Evolutionary conservation across 768 basidiomycete species (phyloP).

Genomic region (Crassisporium funariophilum): DNA sequence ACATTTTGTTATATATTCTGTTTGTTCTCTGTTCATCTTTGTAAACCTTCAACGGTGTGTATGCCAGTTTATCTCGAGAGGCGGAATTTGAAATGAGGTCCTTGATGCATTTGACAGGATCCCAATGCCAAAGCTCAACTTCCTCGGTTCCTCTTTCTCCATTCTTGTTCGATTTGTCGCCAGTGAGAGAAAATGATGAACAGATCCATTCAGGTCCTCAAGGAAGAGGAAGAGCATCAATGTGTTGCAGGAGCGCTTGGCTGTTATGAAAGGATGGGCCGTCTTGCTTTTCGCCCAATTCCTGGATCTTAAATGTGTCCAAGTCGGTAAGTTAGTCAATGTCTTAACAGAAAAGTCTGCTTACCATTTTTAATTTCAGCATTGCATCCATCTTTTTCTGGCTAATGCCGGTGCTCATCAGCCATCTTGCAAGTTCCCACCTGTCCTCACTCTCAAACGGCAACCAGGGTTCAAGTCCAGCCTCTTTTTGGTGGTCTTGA

Average conservation of each 20-base stretch:
- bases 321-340: background rate
- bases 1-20: slow-evolving; percentile 35
- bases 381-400: slow-evolving; percentile 12
- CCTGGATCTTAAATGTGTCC: background rate
- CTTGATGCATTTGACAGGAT: slow-evolving; percentile 25
- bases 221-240: background rate
- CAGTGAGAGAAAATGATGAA: background rate
- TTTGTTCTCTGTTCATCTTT: slow-evolving; percentile 8
- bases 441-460: slow-evolving; percentile 31
- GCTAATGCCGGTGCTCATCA: slow-evolving; percentile 27
- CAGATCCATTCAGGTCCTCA: background rate
- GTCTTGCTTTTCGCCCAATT: background rate
- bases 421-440: slow-evolving; percentile 35
- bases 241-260: background rate
- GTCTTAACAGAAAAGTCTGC: background rate
- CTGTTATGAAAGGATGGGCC: background rate
- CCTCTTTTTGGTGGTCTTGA: background rate
- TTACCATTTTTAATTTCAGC: background rate
- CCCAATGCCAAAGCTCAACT: slow-evolving; percentile 4
- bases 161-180: background rate
- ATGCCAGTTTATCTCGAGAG: slow-evolving; percentile 24
- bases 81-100: slow-evolving; percentile 25
- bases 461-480: background rate
- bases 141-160: background rate
- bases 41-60: slow-evolving; percentile 28